These are phyloP conservation scores for Microglena sp. DNA, from an alignment of 139 green algal species.

Conservation along the genomic window DNA sequence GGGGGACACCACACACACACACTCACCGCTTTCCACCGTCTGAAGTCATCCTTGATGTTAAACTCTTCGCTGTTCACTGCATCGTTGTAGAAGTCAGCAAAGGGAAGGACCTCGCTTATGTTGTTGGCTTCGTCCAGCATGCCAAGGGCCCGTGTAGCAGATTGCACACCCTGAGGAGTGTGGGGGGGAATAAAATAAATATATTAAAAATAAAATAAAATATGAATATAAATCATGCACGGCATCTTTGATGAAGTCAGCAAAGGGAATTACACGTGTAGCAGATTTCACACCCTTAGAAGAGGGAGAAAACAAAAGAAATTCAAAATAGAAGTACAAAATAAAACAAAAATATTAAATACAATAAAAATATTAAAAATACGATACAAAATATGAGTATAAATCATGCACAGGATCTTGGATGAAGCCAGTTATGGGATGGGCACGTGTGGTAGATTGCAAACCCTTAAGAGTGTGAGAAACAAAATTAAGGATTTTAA, in stretches of 20 bases:
- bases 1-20: no score
- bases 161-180: slow-evolving; percentile 21
- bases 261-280: slow-evolving; percentile 21
- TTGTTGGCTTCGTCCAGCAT: slow-evolving; percentile 44
- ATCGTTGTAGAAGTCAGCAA: slow-evolving; percentile 64
- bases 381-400: not conserved
- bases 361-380: not conserved
- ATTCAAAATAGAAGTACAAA: no score
- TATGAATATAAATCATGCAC: slow-evolving; percentile 40
- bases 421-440: slow-evolving; percentile 50
- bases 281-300: slow-evolving; percentile 20
- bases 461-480: slow-evolving; percentile 15
- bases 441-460: slow-evolving; percentile 17
- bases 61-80: slow-evolving; percentile 70
- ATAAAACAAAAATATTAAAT: no score
- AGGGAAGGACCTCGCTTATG: slow-evolving; percentile 14
- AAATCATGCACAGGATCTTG: slow-evolving; percentile 71
- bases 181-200: not conserved
- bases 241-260: slow-evolving; percentile 67
- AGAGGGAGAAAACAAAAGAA: slow-evolving; percentile 5
- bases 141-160: slow-evolving; percentile 33
- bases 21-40: slow-evolving; percentile 42
- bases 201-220: not conserved
- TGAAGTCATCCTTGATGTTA: slow-evolving; percentile 64
- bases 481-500: not conserved